phyloP scores from a whole-genome alignment of 23 red algal genomes.

The Gracilaria vermiculophylla region DNA sequence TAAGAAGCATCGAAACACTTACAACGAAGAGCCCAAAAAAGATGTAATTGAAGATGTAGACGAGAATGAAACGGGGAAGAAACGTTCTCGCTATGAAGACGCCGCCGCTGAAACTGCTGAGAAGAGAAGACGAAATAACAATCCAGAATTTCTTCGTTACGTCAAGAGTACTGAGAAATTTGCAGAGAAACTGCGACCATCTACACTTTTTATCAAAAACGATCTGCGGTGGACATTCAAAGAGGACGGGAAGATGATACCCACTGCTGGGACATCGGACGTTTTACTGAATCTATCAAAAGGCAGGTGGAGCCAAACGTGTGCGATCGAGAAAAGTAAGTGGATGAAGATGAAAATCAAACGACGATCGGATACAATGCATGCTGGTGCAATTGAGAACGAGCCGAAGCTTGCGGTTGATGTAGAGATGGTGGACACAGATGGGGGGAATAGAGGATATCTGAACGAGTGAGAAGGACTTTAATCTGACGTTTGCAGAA shows the following conservation, averaged over 20 bases:
- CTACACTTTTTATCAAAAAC: not conserved
- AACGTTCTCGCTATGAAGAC: not conserved
- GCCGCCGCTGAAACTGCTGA: not conserved
- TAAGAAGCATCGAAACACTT: not conserved
- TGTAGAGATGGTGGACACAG: not conserved
- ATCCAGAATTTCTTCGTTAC: constrained; percentile 2
- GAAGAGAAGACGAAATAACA: not conserved
- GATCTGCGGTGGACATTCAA: not conserved
- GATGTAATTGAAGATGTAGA: not conserved
- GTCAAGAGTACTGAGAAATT: not conserved
- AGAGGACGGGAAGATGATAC: not conserved
- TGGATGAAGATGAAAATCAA: not conserved
- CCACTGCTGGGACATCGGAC: not conserved
- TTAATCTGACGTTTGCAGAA: not conserved
- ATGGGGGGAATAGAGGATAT: not conserved
- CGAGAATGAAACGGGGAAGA: not conserved
- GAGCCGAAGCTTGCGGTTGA: not conserved
- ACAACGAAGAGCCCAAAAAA: not conserved
- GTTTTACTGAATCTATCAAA: constrained; percentile 1
- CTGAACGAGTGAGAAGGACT: not conserved
- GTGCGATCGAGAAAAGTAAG: not conserved
- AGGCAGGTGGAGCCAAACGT: not conserved
- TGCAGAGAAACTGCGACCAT: not conserved
- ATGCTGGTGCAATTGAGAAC: not conserved
- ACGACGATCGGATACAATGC: not conserved